A percentile compares a stretch with the other conserved stretches of the same genome.
phyloP scores from a whole-genome alignment of 2,329 filamentous ascomycete species.

The Nemania bipapillata region DNA sequence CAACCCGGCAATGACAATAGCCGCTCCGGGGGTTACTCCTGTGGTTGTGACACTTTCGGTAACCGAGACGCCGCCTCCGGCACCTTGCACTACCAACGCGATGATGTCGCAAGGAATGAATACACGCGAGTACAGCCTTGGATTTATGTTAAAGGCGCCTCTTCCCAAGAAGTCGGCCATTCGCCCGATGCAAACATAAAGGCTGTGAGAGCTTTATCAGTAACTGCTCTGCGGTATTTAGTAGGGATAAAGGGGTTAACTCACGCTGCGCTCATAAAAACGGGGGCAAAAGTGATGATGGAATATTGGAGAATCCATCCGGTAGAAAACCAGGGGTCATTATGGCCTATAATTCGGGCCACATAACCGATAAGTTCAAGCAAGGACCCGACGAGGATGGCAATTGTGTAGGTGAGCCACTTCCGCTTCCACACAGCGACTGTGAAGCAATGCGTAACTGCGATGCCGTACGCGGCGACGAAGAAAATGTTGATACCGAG shows the following conservation, averaged over 20 bases:
- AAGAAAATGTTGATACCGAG: slow-evolving; percentile 29
- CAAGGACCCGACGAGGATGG: slow-evolving; percentile 22
- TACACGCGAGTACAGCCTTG: slow-evolving; percentile 19
- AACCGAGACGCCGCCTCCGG: slow-evolving; percentile 15
- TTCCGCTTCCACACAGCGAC: slow-evolving; percentile 6
- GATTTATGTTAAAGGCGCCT: slow-evolving; percentile 23
- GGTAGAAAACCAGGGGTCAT: slow-evolving; percentile 7
- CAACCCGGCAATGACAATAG: slow-evolving; percentile 21
- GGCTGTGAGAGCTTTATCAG: neutral
- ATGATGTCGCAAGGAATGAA: slow-evolving; percentile 27
- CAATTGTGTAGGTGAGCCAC: slow-evolving; percentile 24
- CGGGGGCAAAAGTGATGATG: slow-evolving; percentile 23
- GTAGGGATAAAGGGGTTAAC: neutral
- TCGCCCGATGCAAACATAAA: slow-evolving; percentile 28
- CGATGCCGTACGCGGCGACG: neutral
- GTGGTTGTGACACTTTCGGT: slow-evolving; percentile 3
- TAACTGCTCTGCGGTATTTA: neutral
- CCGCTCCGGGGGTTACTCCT: slow-evolving; percentile 4
- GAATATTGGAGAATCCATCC: slow-evolving; percentile 26
- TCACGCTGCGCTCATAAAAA: slow-evolving; percentile 26
- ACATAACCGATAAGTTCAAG: slow-evolving; percentile 24
- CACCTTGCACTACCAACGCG: slow-evolving; percentile 22
- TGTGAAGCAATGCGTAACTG: slow-evolving; percentile 4
- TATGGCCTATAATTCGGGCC: slow-evolving; percentile 16
- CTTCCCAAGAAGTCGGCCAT: slow-evolving; percentile 23